These are phyloP conservation scores for Cicer arietinum DNA, from an alignment of 306 rosid species.

Conservation along the genomic window DNA sequence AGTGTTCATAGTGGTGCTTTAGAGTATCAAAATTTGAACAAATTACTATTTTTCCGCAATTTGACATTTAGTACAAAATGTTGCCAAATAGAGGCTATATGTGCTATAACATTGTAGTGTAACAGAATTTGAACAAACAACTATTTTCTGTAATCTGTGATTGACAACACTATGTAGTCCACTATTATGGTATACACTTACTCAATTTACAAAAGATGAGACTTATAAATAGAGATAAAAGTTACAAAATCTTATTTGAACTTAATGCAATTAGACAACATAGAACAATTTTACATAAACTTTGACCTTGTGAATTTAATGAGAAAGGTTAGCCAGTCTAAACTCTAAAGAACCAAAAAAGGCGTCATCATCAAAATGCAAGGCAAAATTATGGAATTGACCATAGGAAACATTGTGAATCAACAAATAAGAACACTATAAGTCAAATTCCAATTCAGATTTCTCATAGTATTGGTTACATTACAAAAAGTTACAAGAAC, in stretches of 20 bases:
- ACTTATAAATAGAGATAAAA: slow-evolving; percentile 5
- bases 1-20: no score
- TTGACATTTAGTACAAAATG: no score
- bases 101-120: no score
- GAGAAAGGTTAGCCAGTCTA: slow-evolving; percentile 23
- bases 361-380: slow-evolving; percentile 4
- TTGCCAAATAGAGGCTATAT: no score
- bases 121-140: no score
- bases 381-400: background rate
- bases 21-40: no score
- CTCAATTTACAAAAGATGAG: background rate
- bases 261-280: background rate
- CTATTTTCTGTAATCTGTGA: no score
- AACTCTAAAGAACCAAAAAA: slow-evolving; percentile 12
- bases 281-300: slow-evolving; percentile 15
- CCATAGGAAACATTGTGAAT: background rate
- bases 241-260: background rate
- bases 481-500: slow-evolving; percentile 18
- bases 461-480: slow-evolving; percentile 20
- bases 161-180: no score
- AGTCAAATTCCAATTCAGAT: background rate
- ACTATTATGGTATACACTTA: background rate
- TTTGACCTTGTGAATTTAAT: background rate
- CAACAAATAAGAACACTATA: slow-evolving; percentile 15
- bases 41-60: no score